Evolutionary conservation across 106 monocot species (phyloP), one percentile per base, ranked within the genome.

Genomic region (Dioscorea zingiberensis): DNA sequence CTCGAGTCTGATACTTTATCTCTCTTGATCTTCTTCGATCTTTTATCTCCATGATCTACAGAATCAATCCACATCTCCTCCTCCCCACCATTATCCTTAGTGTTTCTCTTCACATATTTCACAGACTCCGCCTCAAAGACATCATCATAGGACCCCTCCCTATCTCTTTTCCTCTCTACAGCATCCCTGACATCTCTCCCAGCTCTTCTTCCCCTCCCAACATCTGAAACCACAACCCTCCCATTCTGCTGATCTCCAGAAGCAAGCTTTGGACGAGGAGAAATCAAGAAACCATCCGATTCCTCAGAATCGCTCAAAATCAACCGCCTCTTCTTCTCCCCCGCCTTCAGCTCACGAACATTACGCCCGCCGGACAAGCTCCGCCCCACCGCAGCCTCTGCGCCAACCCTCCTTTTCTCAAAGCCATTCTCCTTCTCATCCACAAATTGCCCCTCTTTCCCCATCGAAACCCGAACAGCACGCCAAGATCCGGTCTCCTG

Each of bases 301-400:
- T 78, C 78, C 22, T 83, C 83, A n/a, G 83, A 83, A 78, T 78
- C 78, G 30, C 66, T 68, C 47, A 66, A 25, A 5, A 83, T 55
- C 62, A 74, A 54, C 29, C 71, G 63, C 60, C 70, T 69, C 75
- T 63, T 83, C 70, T 74, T 79, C 65, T 72, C 72, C 63, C 63
- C 45, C 72, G 59, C 45, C 81, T 54, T 59, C 21, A 27, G 21
- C 69, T 61, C 38, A 21, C 48, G 15, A 21, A 25, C 58, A 24
- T 66, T 67, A 10, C 22, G 4, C 22, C 45, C 55, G 26, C 64
- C 25, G 3, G 44, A 48, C 10, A 55, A 54, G 25, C 24, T 54
- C 38, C 38, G 38, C 6, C 3, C 3, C 38, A 38, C 38, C 38
- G 38, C 38, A 6, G 9, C 38, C 10, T 6, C 38, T 8, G 38